Evolutionary conservation across 495 filamentous ascomycete species (phyloP), one percentile per base, ranked within the genome.

Genomic region (Hyaloscypha bicolor): DNA sequence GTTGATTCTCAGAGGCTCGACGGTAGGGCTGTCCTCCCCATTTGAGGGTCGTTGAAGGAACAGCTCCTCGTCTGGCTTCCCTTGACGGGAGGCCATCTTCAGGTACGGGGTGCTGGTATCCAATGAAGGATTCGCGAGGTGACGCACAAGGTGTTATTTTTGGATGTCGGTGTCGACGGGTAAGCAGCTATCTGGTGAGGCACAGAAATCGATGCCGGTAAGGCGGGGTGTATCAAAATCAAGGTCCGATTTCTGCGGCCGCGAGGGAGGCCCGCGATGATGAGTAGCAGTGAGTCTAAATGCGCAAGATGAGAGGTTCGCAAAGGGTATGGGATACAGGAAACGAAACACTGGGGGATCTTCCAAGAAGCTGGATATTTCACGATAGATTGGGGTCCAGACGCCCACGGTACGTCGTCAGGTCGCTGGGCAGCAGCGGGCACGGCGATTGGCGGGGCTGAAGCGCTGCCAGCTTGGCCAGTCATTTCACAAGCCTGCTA

Each of bases 1-100:
- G 81, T 87, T 88, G 73, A 97, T 96, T 69, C 93, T 87, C 75
- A 97, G 79, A 32, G 94, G 94, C 64, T 90, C 93, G 66, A 97
- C 85, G 3, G 89, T 90, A 51, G 93, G 90, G 62, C 89, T 88
- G 69, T 86, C 82, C 73, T 80, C 83, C 60, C 88, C 80, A 62
- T 79, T 78, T 22, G 78, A 48, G 37, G 82, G 85, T 19, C 85
- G 79, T 70, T 84, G 84, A 70, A 94, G 83, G 76, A 94, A 94
- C 76, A 95, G 86, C 81, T 94, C 92, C 68, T 91, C 90, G 48
- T 90, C 85, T 60, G 84, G 83, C 70, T 86, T 81, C 71, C 86
- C 86, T 62, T 70, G 70, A 64, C 70, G 70, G 45, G 60, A 48
- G 12, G 68, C 65, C 70, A 69, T 72, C 53, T 51, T 64, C 64